phyloP scores from a whole-genome alignment of 345 rosid species.

The Hibiscus mutabilis region DNA sequence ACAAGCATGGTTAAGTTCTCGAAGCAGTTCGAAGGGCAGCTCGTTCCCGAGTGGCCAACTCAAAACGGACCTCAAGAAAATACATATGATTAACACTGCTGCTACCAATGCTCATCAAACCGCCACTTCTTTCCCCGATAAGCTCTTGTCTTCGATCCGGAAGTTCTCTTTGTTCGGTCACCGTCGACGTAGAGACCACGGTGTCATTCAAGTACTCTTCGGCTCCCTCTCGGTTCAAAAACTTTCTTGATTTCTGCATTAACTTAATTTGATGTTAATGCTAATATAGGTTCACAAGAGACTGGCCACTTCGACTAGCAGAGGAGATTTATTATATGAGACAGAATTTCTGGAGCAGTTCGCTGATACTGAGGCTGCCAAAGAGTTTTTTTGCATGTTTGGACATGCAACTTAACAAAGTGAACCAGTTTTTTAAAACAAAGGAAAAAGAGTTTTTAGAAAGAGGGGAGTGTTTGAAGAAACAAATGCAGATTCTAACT shows the following conservation, averaged over 20 bases:
- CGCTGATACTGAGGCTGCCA: slow-evolving; percentile 68
- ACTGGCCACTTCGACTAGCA: slow-evolving; percentile 58
- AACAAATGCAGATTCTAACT: slow-evolving; percentile 76
- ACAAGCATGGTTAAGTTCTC: slow-evolving; percentile 75
- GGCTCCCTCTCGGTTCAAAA: not conserved
- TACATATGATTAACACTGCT: slow-evolving; percentile 31
- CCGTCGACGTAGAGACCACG: slow-evolving; percentile 37
- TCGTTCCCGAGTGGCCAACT: slow-evolving; percentile 96
- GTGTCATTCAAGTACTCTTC: slow-evolving; percentile 61
- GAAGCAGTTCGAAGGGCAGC: slow-evolving; percentile 84
- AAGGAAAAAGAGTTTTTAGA: slow-evolving; percentile 89
- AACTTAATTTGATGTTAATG: not conserved
- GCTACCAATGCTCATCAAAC: not conserved
- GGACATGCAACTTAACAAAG: slow-evolving; percentile 89
- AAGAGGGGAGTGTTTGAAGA: slow-evolving; percentile 78
- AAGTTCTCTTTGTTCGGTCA: slow-evolving; percentile 34
- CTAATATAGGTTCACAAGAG: slow-evolving; percentile 69
- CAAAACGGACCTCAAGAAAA: slow-evolving; percentile 70
- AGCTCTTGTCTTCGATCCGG: slow-evolving; percentile 40
- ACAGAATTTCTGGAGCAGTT: slow-evolving; percentile 81
- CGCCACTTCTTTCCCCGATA: slow-evolving; percentile 20
- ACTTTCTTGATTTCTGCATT: not conserved
- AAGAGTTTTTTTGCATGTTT: slow-evolving; percentile 68
- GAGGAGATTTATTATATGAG: slow-evolving; percentile 59
- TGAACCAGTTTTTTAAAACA: slow-evolving; percentile 68